Conservation (phyloP, 805 yeast species). For the Candida multigemmis region DNA sequence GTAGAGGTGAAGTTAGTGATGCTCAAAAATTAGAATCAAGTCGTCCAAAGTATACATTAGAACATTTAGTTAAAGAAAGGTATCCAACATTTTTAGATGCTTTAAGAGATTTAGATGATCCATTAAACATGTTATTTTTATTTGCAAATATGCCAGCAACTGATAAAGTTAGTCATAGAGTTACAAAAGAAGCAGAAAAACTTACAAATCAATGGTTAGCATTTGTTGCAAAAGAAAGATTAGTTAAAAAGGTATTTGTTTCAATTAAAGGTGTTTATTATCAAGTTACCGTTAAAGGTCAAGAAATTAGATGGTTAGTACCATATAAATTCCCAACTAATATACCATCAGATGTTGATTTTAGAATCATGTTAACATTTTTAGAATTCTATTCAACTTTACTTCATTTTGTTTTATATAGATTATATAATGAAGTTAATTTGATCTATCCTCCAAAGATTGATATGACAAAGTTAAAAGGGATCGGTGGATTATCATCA, state of each 20-base stretch:
- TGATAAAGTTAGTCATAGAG: constrained; percentile 64
- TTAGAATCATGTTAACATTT: constrained; percentile 93
- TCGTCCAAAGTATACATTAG: constrained; percentile 79
- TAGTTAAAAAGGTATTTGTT: constrained; percentile 82
- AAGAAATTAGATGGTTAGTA: constrained; percentile 90
- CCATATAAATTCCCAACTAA: constrained; percentile 96
- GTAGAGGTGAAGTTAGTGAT: constrained; percentile 83
- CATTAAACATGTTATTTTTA: constrained; percentile 86
- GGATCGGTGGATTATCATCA: constrained; percentile 83
- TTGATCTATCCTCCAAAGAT: constrained; percentile 88
- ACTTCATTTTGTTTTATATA: constrained; percentile 77
- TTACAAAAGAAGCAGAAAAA: constrained; percentile 80
- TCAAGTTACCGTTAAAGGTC: constrained; percentile 84
- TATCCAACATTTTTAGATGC: constrained; percentile 94
- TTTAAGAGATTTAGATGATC: constrained; percentile 88
- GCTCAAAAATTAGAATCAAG: constrained; percentile 79
- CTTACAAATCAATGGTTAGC: constrained; percentile 95
- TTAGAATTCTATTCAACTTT: constrained; percentile 92
- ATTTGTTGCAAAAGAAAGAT: constrained; percentile 75
- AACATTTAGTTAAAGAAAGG: constrained; percentile 87
- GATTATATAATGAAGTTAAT: constrained; percentile 76
- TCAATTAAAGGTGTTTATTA: constrained; percentile 96
- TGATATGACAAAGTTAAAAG: constrained; percentile 62
- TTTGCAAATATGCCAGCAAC: constrained; percentile 95
- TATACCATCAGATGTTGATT: constrained; percentile 89